These are phyloP conservation scores for Pseudopithomyces chartarum DNA, from an alignment of 2,329 filamentous ascomycete species.

Conservation along the genomic window DNA sequence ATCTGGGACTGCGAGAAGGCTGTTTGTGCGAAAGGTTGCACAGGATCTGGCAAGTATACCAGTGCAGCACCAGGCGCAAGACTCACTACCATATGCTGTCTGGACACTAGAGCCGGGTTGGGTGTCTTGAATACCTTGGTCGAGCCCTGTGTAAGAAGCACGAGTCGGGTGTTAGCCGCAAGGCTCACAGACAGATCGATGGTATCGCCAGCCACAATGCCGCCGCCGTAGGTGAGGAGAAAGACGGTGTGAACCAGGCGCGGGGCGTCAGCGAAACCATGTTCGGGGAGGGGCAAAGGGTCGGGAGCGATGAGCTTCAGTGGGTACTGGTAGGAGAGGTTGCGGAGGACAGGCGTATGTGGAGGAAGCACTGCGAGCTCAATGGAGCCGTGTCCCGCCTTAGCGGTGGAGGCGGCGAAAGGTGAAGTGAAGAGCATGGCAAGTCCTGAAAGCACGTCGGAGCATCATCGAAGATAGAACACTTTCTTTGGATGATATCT, in stretches of 20 bases:
- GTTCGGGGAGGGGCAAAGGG: conserved; percentile 62
- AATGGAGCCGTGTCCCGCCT: conserved; percentile 78
- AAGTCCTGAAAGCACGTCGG: neutral
- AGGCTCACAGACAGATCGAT: conserved; percentile 75
- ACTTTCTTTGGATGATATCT: neutral
- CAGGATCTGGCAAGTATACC: conserved; percentile 81
- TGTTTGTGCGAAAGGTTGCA: conserved; percentile 86
- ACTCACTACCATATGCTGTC: conserved; percentile 56
- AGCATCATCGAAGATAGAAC: neutral
- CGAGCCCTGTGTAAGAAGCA: conserved; percentile 70
- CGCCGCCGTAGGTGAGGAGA: conserved; percentile 91
- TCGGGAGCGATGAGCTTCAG: conserved; percentile 89
- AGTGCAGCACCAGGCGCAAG: conserved; percentile 57
- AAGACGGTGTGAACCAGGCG: conserved; percentile 76
- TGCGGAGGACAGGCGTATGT: conserved; percentile 71
- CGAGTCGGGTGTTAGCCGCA: conserved; percentile 66
- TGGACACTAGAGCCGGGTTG: conserved; percentile 50
- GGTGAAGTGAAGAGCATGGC: conserved; percentile 61
- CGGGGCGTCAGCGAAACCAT: conserved; percentile 28
- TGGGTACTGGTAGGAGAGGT: conserved; percentile 88
- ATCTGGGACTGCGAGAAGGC: conserved; percentile 83
- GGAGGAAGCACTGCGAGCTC: conserved; percentile 74
- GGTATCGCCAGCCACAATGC: conserved; percentile 84
- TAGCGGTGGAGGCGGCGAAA: conserved; percentile 74
- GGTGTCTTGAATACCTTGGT: conserved; percentile 94